These are phyloP conservation scores for Geoglossum glabrum DNA, from an alignment of 495 filamentous ascomycete genomes.

Conservation along the genomic window DNA sequence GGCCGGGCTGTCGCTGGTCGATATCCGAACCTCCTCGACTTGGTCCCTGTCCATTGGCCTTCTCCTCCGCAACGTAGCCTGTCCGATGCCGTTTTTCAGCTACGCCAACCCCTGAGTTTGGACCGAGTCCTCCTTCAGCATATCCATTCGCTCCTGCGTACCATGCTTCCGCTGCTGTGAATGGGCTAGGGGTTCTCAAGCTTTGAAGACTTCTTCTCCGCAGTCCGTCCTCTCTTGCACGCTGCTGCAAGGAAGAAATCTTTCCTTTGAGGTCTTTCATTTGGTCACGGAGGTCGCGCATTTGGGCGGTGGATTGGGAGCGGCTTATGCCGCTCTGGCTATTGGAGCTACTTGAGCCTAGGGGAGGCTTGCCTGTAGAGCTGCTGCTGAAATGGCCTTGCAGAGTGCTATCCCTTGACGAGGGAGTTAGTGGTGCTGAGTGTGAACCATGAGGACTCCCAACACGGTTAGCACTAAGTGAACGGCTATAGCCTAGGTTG, in stretches of 20 bases:
- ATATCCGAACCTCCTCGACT: neutral
- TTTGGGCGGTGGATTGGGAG: conserved; percentile 43
- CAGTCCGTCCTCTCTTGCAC: conserved; percentile 63
- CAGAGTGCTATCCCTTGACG: neutral
- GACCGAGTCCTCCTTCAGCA: neutral
- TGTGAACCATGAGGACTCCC: neutral
- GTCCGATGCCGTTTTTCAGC: neutral
- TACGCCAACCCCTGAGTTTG: conserved; percentile 11
- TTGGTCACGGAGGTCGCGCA: conserved; percentile 71
- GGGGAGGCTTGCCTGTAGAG: neutral
- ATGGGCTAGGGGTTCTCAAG: conserved; percentile 66
- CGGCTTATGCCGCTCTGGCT: conserved; percentile 17
- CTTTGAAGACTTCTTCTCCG: conserved; percentile 69
- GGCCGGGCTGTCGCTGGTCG: neutral
- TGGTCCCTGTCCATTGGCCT: neutral
- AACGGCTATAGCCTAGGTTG: neutral
- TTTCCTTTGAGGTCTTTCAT: conserved; percentile 87
- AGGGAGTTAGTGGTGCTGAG: neutral
- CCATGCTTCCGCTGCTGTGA: conserved; percentile 62
- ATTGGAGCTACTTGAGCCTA: neutral
- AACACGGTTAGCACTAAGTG: neutral
- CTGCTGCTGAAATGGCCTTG: neutral
- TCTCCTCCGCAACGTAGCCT: neutral
- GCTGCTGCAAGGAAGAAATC: conserved; percentile 65
- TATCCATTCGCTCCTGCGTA: conserved; percentile 21